Base-by-base conservation (phyloP, 352 stramenopile genomes). In the Albugo laibachii region DNA sequence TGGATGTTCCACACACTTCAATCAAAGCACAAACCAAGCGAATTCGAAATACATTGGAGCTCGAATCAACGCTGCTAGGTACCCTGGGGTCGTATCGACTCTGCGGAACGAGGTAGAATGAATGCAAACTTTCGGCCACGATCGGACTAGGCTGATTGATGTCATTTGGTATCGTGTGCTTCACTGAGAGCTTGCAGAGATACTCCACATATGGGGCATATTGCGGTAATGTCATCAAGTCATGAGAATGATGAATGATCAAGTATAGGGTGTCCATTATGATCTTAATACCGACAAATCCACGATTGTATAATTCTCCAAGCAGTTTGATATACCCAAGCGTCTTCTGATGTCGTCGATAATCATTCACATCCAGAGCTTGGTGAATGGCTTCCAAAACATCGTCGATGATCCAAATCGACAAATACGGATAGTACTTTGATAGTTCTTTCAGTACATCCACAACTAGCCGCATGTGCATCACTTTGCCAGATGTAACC, bases 201-300 rank as follows among this genome's bases (percentile, higher is more conserved):
- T 70, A 88, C 18, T 72, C 69, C 61, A 91, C 64, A 38, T 91
- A 74, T 0, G 77, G 70, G 12, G 86, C 77, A 37, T 80, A 86
- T 49, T 81, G 65, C 0, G 71, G 66, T 10, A 84, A 51, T 13
- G 48, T 66, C 35, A 83, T 61, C 47, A 98, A 76, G 45, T 96
- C 83, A 50, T 99, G 94, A 34, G 89, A 95, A 59, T 96, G 83
- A 54, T 98, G 85, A 43, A 99, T 71, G 27, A 98, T 66, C 31
- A 93, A 65, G 54, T 97, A 95, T 12, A 98, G 63, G 48, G 84
- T 83, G 40, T 97, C 86, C 38, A 98, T 76, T 40, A 97, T 62
- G 2, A 96, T 69, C 35, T 88, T 87, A 41, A 80, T 84, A 36
- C 80, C 88, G 45, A 97, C 80, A 11, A 97, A 63, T 5, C 71